These are phyloP conservation scores for Pseudogymnoascus sp. DNA, from an alignment of 2,329 filamentous ascomycete species.

Conservation along the genomic window DNA sequence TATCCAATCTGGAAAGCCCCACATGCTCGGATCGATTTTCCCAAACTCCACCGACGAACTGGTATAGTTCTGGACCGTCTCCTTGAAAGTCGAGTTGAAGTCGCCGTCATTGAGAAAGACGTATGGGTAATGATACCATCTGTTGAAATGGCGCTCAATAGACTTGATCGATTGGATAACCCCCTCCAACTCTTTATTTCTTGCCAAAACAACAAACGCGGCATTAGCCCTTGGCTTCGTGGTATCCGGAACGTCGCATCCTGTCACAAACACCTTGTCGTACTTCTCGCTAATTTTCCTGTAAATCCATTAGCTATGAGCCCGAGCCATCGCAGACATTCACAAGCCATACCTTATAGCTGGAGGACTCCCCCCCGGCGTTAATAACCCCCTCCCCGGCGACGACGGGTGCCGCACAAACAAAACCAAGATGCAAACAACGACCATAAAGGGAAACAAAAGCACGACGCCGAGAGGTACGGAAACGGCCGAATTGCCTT, in stretches of 20 bases:
- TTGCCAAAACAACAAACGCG: conserved; percentile 88
- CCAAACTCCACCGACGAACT: conserved; percentile 84
- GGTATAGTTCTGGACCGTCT: conserved; percentile 83
- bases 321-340: background rate
- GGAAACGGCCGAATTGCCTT: conserved; percentile 85
- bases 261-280: conserved; percentile 91
- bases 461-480: conserved; percentile 89
- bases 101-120: conserved; percentile 97
- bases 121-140: conserved; percentile 98
- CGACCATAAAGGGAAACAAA: conserved; percentile 83
- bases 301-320: conserved; percentile 15
- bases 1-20: conserved; percentile 96
- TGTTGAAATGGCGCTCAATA: conserved; percentile 96
- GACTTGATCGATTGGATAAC: conserved; percentile 97
- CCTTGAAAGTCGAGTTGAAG: conserved; percentile 91
- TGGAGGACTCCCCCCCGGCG: conserved; percentile 81
- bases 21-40: conserved; percentile 82
- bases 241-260: conserved; percentile 76
- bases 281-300: conserved; percentile 96
- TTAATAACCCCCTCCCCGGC: conserved; percentile 65
- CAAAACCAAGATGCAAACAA: conserved; percentile 83
- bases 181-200: conserved; percentile 93
- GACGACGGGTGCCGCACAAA: conserved; percentile 84
- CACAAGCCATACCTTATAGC: conserved; percentile 65
- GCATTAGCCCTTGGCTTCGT: conserved; percentile 80